Evolutionary conservation across 2,329 filamentous ascomycete genomes (phyloP), one percentile per base, ranked within the genome.

Genomic region (Fusarium caatingaense): DNA sequence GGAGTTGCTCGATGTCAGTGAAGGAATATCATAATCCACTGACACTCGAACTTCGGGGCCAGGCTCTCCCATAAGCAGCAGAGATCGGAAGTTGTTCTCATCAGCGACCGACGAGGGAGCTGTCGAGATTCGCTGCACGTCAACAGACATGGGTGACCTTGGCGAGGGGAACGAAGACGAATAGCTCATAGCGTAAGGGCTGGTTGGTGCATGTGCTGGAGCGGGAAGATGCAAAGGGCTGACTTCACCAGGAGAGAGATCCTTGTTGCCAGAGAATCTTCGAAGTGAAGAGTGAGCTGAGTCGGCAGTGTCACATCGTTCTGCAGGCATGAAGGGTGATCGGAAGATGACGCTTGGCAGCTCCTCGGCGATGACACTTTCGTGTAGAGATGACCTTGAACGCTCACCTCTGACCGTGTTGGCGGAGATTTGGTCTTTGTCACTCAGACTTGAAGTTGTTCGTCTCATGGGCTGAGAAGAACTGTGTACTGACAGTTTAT

Each of bases 61-160:
- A 21, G 91, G 91, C 69, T 94, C 92, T 56, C 91, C 91, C 78
- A 93, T 74, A 41, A 75, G 87, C 8, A 92, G 83, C 32, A 92
- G 82, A 4, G 91, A 93, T 61, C 90, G 89, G 76, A 92, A 91
- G 40, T 85, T 88, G 60, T 89, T 90, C 69, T 91, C 91, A 66
- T 94, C 92, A 1, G 88, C 87, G 45, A 91, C 83, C 0, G 92
- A 94, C 2, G 92, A 94, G 8, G 91, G 89, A 4, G 92, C 90
- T 3, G 92, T 94, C 8, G 91, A 92, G 28, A 93, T 87, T 21
- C 91, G 87, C 56, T 92, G 90, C 2, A 88, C 88, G 68, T 94
- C 92, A 58, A 92, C 89, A 6, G 88, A 90, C 79, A 92, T 83
- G 61, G 89, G 84, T 64, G 91, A 87, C 56, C 91, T 87, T 0